Base-by-base conservation (phyloP, 306 rosid species). In the Lathyrus oleraceus region DNA sequence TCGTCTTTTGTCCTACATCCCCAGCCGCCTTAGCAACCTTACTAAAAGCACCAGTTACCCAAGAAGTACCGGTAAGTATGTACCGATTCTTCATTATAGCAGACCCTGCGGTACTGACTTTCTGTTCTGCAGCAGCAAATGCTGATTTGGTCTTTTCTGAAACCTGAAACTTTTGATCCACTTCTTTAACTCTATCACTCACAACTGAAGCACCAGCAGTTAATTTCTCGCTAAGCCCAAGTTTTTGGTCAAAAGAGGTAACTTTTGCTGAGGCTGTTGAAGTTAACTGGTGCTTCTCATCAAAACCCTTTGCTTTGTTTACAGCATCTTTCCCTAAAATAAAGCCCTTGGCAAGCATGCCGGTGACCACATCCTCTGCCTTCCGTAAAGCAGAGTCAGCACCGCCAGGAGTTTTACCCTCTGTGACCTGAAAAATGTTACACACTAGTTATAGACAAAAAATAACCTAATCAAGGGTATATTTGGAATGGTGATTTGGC, bases 291-390 rank as follows among this genome's bases (percentile, higher is more conserved):
- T 84, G 98, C 69, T 87, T 94, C 74, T 94, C 98, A 73, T 94
- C 98, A 5, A 94, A 79, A 68, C 81, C 75, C 83, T 85, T 94
- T 15, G 98, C 98, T 72, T 91, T 85, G 84, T 75, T 84, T 20
- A 90, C 87, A 51, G 97, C 96, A 83, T 88, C 98, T 82, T 94
- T 94, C 30, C 98, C 98, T 45, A 93, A 77, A 66, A 90, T 67
- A 75, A 88, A 91, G 48, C 98, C 98, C 87, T 84, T 94, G 25
- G 97, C 96, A 67, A 94, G 96, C 97, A 94, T 90, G 74, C 97
- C 53, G 10, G 85, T 81, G 63, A 88, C 97, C 65, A 94, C 98
- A 80, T 94, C 97, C 88, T 94, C 98, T 23, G 98, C 95, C 81
- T 94, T 94, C 59, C 75, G 61, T 9, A 88, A 77, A 76, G 95